Evolutionary conservation across 2,329 filamentous ascomycete species (phyloP).

Genomic region (Westerdykella ornata): DNA sequence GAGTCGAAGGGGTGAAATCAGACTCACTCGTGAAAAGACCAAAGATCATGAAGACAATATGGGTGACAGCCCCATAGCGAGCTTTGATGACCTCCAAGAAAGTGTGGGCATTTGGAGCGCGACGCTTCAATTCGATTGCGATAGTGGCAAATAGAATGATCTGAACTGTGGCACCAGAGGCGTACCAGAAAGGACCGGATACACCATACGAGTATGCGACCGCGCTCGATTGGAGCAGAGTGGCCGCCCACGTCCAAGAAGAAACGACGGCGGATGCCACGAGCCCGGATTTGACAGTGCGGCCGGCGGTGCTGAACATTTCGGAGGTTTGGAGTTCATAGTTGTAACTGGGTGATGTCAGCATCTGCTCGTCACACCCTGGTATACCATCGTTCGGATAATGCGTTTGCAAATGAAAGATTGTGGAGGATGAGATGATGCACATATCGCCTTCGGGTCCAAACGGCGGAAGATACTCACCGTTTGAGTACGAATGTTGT

Average conservation of each 20-base stretch:
- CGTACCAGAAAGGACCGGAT: constrained; percentile 61
- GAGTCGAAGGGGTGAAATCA: constrained; percentile 3
- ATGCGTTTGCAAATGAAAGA: too few species aligned
- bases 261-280: constrained; percentile 87
- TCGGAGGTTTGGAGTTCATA: constrained; percentile 82
- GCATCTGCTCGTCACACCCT: background rate
- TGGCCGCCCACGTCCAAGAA: constrained; percentile 90
- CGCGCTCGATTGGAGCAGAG: constrained; percentile 69
- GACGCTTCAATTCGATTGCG: constrained; percentile 81
- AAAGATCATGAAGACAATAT: constrained; percentile 75
- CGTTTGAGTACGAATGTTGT: constrained; percentile 65
- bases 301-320: constrained; percentile 84
- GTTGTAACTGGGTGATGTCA: constrained; percentile 47
- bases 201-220: constrained; percentile 75
- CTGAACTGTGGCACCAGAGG: constrained; percentile 44
- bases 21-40: constrained; percentile 59
- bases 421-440: too few species aligned
- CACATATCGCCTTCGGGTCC: too few species aligned
- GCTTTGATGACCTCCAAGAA: constrained; percentile 79
- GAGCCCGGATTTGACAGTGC: constrained; percentile 82
- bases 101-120: constrained; percentile 78
- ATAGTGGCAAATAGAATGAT: constrained; percentile 86
- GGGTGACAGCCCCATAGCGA: constrained; percentile 66
- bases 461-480: constrained; percentile 7
- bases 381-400: too few species aligned